Conservation (phyloP, 2,329 filamentous ascomycete species). For the Leptographium procerum region DNA sequence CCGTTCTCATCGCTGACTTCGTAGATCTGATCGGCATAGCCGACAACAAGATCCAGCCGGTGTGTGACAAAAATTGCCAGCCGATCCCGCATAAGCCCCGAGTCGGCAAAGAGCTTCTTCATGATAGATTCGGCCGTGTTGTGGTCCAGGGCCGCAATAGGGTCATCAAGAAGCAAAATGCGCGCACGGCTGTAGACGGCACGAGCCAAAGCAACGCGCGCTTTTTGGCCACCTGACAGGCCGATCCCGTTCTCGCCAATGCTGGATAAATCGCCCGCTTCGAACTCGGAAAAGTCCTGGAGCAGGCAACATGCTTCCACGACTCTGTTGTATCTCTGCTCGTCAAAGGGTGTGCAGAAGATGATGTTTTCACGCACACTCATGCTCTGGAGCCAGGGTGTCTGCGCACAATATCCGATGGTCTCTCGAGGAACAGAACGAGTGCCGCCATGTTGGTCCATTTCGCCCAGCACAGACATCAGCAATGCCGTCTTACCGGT, state of each 20-base stretch:
- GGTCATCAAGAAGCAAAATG: constrained; percentile 50
- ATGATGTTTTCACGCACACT: constrained; percentile 54
- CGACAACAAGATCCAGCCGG: constrained; percentile 63
- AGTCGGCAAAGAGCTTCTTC: constrained; percentile 38
- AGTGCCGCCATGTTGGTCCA: constrained; percentile 51
- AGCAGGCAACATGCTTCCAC: constrained; percentile 49
- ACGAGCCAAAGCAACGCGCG: constrained; percentile 50
- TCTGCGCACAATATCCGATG: constrained; percentile 46
- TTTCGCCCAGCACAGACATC: constrained; percentile 47
- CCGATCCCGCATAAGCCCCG: constrained; percentile 36
- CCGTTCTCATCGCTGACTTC: constrained; percentile 51
- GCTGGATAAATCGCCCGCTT: constrained; percentile 44
- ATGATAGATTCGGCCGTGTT: constrained; percentile 51
- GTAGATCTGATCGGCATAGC: constrained; percentile 63
- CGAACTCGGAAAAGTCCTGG: constrained; percentile 44
- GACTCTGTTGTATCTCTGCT: constrained; percentile 43
- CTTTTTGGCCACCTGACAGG: constrained; percentile 52
- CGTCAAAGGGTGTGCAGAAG: constrained; percentile 45
- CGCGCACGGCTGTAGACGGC: constrained; percentile 48
- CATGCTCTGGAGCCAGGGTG: constrained; percentile 55
- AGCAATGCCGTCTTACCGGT: constrained; percentile 51
- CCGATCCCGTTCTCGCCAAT: constrained; percentile 53
- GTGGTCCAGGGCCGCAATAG: constrained; percentile 51
- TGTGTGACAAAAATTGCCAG: constrained; percentile 74
- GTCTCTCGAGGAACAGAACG: constrained; percentile 36